phyloP scores from a whole-genome alignment of 2,329 filamentous ascomycete species.

The Trichoderma pleuroti region DNA sequence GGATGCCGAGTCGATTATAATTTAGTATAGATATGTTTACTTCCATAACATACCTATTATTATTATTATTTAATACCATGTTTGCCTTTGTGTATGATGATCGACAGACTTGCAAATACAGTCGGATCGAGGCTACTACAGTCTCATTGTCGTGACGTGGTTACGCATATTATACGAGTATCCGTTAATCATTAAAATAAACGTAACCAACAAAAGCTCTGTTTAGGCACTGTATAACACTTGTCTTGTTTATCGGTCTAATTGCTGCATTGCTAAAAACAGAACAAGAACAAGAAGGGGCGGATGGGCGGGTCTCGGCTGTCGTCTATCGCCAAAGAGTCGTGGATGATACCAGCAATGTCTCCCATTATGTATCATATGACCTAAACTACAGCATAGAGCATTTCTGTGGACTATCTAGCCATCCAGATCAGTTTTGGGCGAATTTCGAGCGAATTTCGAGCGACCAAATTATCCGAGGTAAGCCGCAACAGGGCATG shows the following conservation, averaged over 20 bases:
- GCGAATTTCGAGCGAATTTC: neutral
- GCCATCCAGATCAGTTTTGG: neutral
- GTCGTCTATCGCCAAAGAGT: slow-evolving; percentile 1
- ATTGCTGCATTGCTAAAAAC: neutral
- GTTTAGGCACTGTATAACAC: too few relatives aligned
- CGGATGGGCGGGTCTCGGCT: neutral
- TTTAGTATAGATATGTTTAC: neutral
- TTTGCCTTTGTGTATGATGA: neutral
- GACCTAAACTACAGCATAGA: neutral
- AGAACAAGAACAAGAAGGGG: neutral
- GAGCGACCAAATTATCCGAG: neutral
- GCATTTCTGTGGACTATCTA: neutral
- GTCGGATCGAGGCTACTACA: neutral
- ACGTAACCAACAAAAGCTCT: neutral
- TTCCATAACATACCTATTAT: neutral
- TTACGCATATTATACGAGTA: neutral
- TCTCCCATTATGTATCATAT: neutral
- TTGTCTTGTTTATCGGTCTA: too few relatives aligned
- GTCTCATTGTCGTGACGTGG: neutral
- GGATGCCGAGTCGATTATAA: neutral
- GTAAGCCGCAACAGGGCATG: neutral
- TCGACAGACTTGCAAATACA: neutral
- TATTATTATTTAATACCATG: neutral
- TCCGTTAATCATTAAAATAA: neutral
- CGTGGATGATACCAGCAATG: neutral